Conservation (phyloP, 352 stramenopile species). For the Phytophthora palmivora region DNA sequence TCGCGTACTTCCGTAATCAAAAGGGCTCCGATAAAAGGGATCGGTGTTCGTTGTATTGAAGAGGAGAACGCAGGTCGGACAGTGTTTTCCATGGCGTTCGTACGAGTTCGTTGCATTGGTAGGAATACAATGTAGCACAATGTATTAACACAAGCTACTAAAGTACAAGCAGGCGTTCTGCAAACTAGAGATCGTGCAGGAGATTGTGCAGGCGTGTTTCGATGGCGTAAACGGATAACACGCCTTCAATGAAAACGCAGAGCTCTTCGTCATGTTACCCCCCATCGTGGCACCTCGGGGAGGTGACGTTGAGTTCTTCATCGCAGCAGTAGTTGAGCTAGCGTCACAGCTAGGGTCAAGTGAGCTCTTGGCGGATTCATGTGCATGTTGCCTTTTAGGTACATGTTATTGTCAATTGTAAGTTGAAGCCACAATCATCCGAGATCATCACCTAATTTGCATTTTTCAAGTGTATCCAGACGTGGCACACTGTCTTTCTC, state of each 20-base stretch:
- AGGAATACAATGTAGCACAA: too few species aligned
- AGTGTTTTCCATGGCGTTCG: not conserved
- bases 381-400: conserved; percentile 15
- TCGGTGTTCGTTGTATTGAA: not conserved
- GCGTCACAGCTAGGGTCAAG: conserved; percentile 13
- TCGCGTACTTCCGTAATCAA: conserved; percentile 7
- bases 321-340: not conserved
- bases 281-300: conserved; percentile 2
- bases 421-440: conserved; percentile 8
- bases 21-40: too few species aligned
- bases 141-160: too few species aligned
- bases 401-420: conserved; percentile 16
- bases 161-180: too few species aligned
- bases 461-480: not conserved
- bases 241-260: not conserved
- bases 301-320: conserved; percentile 10
- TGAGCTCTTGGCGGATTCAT: not conserved
- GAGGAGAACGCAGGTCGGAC: conserved; percentile 1
- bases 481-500: not conserved
- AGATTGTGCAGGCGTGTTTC: not conserved
- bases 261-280: conserved; percentile 1
- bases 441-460: too few species aligned
- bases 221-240: not conserved
- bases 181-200: too few species aligned
- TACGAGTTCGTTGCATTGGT: conserved; percentile 5